These are phyloP conservation scores for Urtica urens DNA, from an alignment of 306 rosid genomes.

Conservation along the genomic window DNA sequence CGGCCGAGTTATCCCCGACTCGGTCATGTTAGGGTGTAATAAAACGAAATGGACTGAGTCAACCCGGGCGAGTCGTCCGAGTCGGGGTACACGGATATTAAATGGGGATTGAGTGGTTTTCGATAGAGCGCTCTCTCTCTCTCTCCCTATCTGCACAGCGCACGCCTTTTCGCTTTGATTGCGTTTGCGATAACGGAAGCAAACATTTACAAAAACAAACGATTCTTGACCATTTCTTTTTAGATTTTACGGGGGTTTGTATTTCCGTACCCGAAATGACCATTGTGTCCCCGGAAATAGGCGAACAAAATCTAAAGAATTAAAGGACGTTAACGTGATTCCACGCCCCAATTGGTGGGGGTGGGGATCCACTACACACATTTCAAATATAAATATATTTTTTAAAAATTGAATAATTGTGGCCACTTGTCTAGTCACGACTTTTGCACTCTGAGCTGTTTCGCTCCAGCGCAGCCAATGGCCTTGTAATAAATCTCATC, in stretches of 20 bases:
- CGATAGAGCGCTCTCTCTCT: too few species aligned
- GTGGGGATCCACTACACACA: too few species aligned
- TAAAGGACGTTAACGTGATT: constrained; percentile 4
- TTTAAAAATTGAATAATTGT: background rate
- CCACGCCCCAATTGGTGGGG: background rate
- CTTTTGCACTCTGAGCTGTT: constrained; percentile 12
- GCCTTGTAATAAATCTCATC: too few species aligned
- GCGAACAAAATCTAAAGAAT: background rate
- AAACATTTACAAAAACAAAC: too few species aligned
- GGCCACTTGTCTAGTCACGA: background rate
- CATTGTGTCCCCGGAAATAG: background rate
- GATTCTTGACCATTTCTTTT: background rate
- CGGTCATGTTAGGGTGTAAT: constrained; percentile 4
- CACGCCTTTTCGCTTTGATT: too few species aligned
- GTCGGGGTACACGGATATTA: background rate
- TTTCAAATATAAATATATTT: too few species aligned
- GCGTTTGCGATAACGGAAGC: background rate
- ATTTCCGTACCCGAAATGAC: background rate
- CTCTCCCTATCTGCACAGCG: too few species aligned
- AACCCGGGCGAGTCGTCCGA: constrained; percentile 15
- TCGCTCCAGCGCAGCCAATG: too few species aligned
- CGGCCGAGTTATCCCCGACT: background rate
- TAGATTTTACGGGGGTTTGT: background rate
- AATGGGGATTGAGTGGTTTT: background rate
- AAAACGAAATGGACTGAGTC: constrained; percentile 12